Conservation (phyloP, 768 basidiomycete species). For the Kwoniella bestiolae region DNA sequence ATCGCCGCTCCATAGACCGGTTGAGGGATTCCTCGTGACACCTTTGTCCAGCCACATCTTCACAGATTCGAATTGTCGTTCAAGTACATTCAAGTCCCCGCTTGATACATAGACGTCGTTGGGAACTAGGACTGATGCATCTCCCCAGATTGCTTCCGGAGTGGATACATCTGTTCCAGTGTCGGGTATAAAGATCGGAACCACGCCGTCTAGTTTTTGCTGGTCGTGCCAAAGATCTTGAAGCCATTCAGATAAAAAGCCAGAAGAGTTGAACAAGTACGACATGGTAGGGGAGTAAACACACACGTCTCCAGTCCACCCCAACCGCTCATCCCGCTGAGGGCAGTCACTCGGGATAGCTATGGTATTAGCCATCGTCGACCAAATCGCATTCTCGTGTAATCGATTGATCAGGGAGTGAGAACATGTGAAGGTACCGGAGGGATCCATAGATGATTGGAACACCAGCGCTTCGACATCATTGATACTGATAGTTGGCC, state of each 20-base stretch:
- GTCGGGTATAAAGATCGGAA: conserved; percentile 44
- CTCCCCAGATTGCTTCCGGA: conserved; percentile 45
- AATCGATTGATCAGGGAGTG: conserved; percentile 41
- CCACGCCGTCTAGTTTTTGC: conserved; percentile 28
- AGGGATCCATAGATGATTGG: conserved; percentile 32
- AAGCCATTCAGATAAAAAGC: conserved; percentile 46
- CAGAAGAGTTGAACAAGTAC: conserved; percentile 43
- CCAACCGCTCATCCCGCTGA: conserved; percentile 53
- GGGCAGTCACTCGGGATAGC: conserved; percentile 53
- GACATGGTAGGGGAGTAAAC: conserved; percentile 47
- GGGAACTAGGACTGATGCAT: conserved; percentile 45
- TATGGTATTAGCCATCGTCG: conserved; percentile 40
- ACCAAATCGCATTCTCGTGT: conserved; percentile 45
- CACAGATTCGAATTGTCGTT: conserved; percentile 44
- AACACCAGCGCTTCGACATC: conserved; percentile 39
- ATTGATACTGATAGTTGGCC: conserved; percentile 16
- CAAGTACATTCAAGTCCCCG: conserved; percentile 39
- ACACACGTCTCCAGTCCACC: conserved; percentile 55
- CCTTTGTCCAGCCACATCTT: conserved; percentile 48
- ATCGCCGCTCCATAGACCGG: conserved; percentile 31
- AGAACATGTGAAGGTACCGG: conserved; percentile 43
- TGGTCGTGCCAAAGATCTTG: conserved; percentile 47
- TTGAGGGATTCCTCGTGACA: conserved; percentile 26
- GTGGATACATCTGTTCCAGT: conserved; percentile 16
- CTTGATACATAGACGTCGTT: conserved; percentile 37